Conservation (phyloP, 805 yeast species). For the Yamadazyma sp. region DNA sequence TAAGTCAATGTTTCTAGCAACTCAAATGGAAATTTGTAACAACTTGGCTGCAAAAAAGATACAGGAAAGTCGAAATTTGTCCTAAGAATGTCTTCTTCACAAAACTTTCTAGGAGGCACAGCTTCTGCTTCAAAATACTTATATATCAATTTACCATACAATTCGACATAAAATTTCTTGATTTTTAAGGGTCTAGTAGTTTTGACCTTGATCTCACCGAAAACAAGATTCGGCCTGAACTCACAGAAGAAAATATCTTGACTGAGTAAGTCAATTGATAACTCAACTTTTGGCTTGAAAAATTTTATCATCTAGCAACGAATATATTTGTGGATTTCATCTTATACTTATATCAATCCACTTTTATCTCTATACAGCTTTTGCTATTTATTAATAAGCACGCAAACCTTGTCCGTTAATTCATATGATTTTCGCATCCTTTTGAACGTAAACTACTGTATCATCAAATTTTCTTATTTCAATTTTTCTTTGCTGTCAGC, state of each 20-base stretch:
- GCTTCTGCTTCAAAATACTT: background rate
- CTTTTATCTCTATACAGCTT: no score
- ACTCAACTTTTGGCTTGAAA: background rate
- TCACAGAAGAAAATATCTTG: slow-evolving; percentile 1
- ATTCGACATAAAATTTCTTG: slow-evolving; percentile 1
- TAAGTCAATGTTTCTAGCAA: background rate
- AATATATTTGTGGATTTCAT: no score
- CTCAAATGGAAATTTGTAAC: slow-evolving; percentile 1
- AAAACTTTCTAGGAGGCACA: background rate
- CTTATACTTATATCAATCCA: no score
- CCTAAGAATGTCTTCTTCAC: background rate
- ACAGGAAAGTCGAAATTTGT: background rate
- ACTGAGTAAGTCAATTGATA: background rate
- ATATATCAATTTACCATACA: background rate
- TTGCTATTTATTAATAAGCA: no score
- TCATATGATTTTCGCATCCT: no score
- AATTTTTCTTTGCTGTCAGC: no score
- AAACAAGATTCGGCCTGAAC: background rate
- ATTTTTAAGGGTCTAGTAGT: background rate
- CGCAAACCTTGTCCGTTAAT: no score
- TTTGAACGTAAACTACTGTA: no score
- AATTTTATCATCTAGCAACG: background rate
- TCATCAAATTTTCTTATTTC: no score
- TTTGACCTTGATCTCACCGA: background rate
- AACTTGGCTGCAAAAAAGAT: background rate